Evolutionary conservation across 108 stramenopile species (phyloP), one percentile per base, ranked within the genome.

Genomic region (Schizochytrium sp.): DNA sequence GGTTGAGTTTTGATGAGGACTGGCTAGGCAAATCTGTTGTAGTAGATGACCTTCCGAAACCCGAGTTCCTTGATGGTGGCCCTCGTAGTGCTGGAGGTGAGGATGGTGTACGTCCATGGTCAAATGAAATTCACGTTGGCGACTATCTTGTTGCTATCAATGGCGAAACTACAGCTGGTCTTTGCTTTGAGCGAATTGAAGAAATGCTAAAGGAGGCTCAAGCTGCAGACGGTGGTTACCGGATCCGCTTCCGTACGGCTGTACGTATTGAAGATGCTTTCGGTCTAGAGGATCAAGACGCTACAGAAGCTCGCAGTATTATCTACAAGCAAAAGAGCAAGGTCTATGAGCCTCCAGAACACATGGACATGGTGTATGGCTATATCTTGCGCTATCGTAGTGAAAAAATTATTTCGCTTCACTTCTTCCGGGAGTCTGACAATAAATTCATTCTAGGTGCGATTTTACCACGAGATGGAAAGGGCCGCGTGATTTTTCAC

Each of bases 351-450:
- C 76, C 76, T 47, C 76, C 76, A 17, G 76, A 83, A 53, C 76
- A 83, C 3, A 83, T 83, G 76, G 76, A 83, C 76, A 83, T 83
- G 76, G 76, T 83, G 15, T 83, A 83, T 55, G 76, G 76, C 47
- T 83, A 83, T 28, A 5, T 83, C 5, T 1, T 55, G 76, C 47
- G 76, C 10, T 83, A 40, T 17, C 76, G 76, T 28, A 55, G 76
- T 53, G 76, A 83, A 13, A 83, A 83, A 28, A 83, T 83, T 13
- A 42, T 83, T 40, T 83, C 76, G 28, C 53, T 83, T 0, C 76
- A 83, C 53, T 83, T 83, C 55, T 83, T 83, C 76, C 76, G 76
- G 8, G 76, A 83, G 28, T 83, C 76, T 7, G 76, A 83, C 76
- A 83, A 83, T 28, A 56, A 42, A 5, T 83, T 83, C 55, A n/a